Evolutionary conservation across 148 eudicot genomes (phyloP), one percentile per base, ranked within the genome.

Genomic region (Amaranthus palmeri): DNA sequence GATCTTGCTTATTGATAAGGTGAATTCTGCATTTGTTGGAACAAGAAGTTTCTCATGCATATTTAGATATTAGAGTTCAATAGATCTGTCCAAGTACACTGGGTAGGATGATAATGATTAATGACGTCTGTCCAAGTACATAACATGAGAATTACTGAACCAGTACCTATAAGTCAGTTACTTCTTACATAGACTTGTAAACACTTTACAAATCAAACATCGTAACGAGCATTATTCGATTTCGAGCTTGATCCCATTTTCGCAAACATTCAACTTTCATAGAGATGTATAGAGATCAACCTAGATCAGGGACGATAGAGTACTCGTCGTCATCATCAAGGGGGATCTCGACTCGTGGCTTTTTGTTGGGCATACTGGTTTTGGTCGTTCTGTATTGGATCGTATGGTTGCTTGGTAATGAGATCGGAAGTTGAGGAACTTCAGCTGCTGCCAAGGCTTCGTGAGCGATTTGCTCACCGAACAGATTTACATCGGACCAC

Each of bases 231-330:
- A 71, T 71, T 61, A 56, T 25, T 25, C 36, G 36, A 25, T 25
- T 25, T 25, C 36, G 36, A 25, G 36, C 36, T 68, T 2, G 36
- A 25, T 25, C 59, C 68, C 62, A 68, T 6, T 3, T 60, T 25
- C 40, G 61, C 62, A 54, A 25, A 54, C 43, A 44, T 1, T 43
- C 73, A 64, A 73, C 46, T 36, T 48, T 3, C 41, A 63, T 47
- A 44, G 54, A 61, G 59, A 47, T 51, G 46, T 18, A 42, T 4
- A 47, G 50, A 11, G 45, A 77, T 87, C 78, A 91, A 64, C 99
- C 97, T 65, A 95, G 99, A 81, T 95, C 97, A 58, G 99, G 99
- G 54, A 95, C 99, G 45, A 88, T 89, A 42, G 88, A 91, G 72
- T 70, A 86, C 83, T 91, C 93, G 0, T 90, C 97, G 3, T 95